Evolutionary conservation across 768 basidiomycete genomes (phyloP), one percentile per base, ranked within the genome.

Genomic region (Pleurotus tuber-regium): DNA sequence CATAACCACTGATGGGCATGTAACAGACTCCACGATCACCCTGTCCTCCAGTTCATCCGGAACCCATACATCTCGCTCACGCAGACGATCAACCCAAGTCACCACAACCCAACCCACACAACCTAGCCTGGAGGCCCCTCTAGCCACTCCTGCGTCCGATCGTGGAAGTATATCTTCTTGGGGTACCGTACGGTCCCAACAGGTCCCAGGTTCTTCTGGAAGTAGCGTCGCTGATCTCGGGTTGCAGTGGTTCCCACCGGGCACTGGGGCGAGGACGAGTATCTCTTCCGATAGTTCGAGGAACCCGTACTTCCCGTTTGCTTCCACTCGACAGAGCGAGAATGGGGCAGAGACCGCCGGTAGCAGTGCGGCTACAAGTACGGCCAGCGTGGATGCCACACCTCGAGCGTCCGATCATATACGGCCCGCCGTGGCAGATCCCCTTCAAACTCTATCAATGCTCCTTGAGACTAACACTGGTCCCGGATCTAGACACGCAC

Each of bases 141-240:
- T 26, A 48, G 46, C 46, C 23, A 48, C 46, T 23, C 46, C 46
- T 8, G 46, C 29, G 7, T 24, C 24, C 26, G 46, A 48, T 24
- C 28, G 31, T 30, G 31, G 11, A 18, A 48, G 46, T 23, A 48
- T 48, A 33, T 48, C 46, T 10, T 48, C 46, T 2, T 48, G 46
- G 46, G 46, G 46, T 4, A 48, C 46, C 2, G 46, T 48, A 6
- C 16, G 10, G 7, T 48, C 46, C 12, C 7, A 35, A 10, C 46
- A 33, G n/a, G 29, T 23, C 14, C 46, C 46, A 4, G 46, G 46
- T 21, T 48, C 46, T 18, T 33, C 46, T 23, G 46, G 46, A 11
- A 48, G 46, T 24, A 48, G 46, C 29, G 46, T 48, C 16, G 46
- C 46, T 24, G 46, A 35, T 48, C 46, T 48, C 23, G 21, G 46